A percentile compares a stretch with the other conserved stretches of the same genome.
These are phyloP conservation scores for Nakazawaea populi DNA, from an alignment of 805 yeast species.

Conservation along the genomic window DNA sequence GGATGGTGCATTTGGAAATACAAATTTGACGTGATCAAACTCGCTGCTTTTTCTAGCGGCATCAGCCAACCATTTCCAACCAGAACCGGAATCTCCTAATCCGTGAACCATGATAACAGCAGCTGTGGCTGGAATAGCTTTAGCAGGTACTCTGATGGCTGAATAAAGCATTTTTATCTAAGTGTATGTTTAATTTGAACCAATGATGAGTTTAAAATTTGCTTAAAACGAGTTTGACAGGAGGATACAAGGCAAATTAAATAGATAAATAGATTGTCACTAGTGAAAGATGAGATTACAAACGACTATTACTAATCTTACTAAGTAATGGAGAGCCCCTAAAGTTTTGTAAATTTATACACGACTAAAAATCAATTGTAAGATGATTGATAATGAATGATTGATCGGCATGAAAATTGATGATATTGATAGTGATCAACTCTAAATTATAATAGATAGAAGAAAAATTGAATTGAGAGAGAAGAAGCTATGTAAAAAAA, in stretches of 20 bases:
- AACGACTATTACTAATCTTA: neutral
- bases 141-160: slow-evolving; percentile 33
- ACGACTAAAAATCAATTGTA: neutral
- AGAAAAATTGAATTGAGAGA: too few relatives aligned
- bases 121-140: slow-evolving; percentile 39
- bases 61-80: slow-evolving; percentile 82
- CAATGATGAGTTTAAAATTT: too few relatives aligned
- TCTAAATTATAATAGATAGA: too few relatives aligned
- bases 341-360: too few relatives aligned
- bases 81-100: slow-evolving; percentile 84
- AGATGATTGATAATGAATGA: too few relatives aligned
- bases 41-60: slow-evolving; percentile 38
- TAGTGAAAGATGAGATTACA: neutral
- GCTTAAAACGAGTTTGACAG: too few relatives aligned
- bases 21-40: slow-evolving; percentile 56
- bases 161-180: slow-evolving; percentile 14
- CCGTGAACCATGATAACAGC: slow-evolving; percentile 83
- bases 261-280: too few relatives aligned
- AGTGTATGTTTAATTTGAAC: neutral
- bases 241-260: too few relatives aligned
- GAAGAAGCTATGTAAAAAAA: too few relatives aligned
- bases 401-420: too few relatives aligned
- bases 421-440: too few relatives aligned
- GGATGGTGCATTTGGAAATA: slow-evolving; percentile 89
- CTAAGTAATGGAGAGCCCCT: neutral